Evolutionary conservation across 768 basidiomycete species (phyloP), one percentile per base, ranked within the genome.

Genomic region (Agaricus sinodeliciosus): DNA sequence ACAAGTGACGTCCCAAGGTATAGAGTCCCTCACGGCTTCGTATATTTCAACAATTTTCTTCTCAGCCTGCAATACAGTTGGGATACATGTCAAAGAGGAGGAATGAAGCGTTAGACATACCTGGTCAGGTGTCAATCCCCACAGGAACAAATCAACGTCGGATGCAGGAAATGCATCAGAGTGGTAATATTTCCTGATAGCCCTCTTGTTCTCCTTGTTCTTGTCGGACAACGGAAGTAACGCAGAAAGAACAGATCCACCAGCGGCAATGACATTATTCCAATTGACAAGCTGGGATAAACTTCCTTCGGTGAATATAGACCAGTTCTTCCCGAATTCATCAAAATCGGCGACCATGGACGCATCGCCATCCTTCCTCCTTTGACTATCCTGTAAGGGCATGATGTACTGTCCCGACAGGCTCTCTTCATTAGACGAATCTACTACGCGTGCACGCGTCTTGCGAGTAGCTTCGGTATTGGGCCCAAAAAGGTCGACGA

Each of bases 1-100:
- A 47, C 81, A 83, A 26, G 81, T 83, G 13, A 81, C 79, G 60
- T 84, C 83, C 82, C 82, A 84, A 25, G 81, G 81, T 34, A 84
- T 75, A 9, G 81, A 80, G 60, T 84, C 80, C 18, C 81, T 70
- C 19, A 85, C 79, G 4, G 82, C 82, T 58, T 82, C 79, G 58
- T 80, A 84, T 28, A 84, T 82, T 28, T 65, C 55, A 46, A 72
- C 65, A 56, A 82, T 81, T 71, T 83, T 84, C 48, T 64, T 72
- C 58, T 84, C 81, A 0, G 82, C 83, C 76, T 77, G 55, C 11
- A 15, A 43, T 43, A 15, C 25, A 5, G 26, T 56, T 13, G 35
- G 41, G 22, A 11, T 18, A 31, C 22, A 48, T 46, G 49, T 15
- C 26, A 42, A 35, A 46, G n/a, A 31, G 15, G 13, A 40, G 48